Evolutionary conservation across 2,329 filamentous ascomycete genomes (phyloP), one percentile per base, ranked within the genome.

Genomic region (Pseudogymnoascus sp.): DNA sequence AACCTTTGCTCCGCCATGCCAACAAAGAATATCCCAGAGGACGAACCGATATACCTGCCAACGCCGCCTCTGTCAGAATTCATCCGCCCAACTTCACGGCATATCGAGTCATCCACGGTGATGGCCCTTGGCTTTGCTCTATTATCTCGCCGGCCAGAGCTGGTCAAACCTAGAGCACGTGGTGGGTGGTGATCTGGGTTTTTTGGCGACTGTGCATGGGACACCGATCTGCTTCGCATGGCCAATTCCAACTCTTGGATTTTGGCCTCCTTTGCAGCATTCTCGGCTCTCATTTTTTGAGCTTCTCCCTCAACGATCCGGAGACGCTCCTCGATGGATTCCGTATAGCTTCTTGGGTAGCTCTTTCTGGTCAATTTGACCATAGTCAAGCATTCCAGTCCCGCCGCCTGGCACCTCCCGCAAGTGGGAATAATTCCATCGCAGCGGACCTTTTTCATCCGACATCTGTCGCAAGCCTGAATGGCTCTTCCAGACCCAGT

Each of bases 281-380:
- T 66, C 16, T 43, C 40, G 4, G 37, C 64, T n/a, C 40, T 33
- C 28, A 66, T 31, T 56, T 65, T 60, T 16, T 61, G 65, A 6
- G 59, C 61, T 62, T 66, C 63, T 16, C 59, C 65, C 35, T 66
- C 65, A n/a, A 63, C n/a, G 41, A 63, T 46, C 16, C 65, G 53
- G 4, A 66, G 43, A 14, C 65, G 65, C 43, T 66, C 62, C 35
- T 66, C 64, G 26, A 66, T 65, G 2, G 64, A 65, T 53, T 66
- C 65, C 2, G 65, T 66, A 40, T 65, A 66, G 61, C 61, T 65
- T 53, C 61, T 61, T 14, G 64, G 64, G 16, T 66, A 66, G 12
- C 63, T 63, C 59, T 66, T 66, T 19, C 64, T 61, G 19, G 56
- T 65, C 53, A 66, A 61, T 40, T 66, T 66, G 22, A 65, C 61